These are phyloP conservation scores for Russula sp. DNA, from an alignment of 768 basidiomycete genomes.

Conservation along the genomic window DNA sequence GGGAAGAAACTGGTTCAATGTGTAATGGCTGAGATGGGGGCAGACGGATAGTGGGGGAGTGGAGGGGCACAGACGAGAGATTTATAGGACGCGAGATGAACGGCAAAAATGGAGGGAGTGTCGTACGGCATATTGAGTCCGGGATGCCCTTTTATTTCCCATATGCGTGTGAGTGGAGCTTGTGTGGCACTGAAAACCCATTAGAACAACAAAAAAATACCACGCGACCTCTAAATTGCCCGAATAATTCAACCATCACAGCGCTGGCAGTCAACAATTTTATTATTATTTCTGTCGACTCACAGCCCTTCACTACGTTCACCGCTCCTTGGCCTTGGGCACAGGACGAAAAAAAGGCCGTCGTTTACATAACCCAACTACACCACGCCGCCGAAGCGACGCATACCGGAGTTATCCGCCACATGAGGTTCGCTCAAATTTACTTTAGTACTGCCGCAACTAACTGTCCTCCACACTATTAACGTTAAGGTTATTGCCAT, in stretches of 20 bases:
- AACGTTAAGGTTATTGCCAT: neutral
- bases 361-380: slow-evolving; percentile 3
- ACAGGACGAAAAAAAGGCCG: neutral
- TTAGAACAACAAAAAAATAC: slow-evolving; percentile 6
- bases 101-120: neutral
- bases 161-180: neutral
- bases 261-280: neutral
- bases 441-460: neutral
- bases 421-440: neutral
- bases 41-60: neutral
- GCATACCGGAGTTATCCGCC: neutral
- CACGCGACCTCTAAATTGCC: neutral
- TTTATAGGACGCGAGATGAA: slow-evolving; percentile 8
- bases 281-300: no score
- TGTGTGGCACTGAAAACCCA: slow-evolving; percentile 21
- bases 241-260: slow-evolving; percentile 11
- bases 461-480: neutral
- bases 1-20: neutral
- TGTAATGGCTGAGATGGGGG: neutral
- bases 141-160: neutral
- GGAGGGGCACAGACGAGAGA: neutral
- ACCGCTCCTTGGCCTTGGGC: slow-evolving; percentile 1
- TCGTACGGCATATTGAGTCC: slow-evolving; percentile 13
- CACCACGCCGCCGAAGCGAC: neutral
- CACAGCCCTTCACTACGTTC: neutral